Evolutionary conservation across 345 rosid species (phyloP).

Genomic region (Cardamine chenopodiifolia): DNA sequence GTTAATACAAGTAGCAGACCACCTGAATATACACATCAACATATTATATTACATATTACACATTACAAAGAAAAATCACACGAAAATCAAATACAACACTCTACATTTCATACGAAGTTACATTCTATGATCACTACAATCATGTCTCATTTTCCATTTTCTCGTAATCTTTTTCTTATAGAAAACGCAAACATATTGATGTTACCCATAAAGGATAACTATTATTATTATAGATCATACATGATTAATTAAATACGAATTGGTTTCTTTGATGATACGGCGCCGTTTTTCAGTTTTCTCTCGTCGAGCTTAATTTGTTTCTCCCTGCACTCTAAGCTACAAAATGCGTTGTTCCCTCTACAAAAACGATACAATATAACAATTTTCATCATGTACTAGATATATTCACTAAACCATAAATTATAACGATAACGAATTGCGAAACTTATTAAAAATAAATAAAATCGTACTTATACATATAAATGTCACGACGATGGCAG

Average conservation of each 20-base stretch:
- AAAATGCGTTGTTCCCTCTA: slow-evolving; percentile 91
- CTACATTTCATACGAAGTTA: neutral
- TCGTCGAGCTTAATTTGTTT: slow-evolving; percentile 70
- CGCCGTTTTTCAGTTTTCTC: slow-evolving; percentile 47
- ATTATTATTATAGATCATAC: neutral
- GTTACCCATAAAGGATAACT: neutral
- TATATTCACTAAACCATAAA: neutral
- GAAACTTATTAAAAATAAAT: neutral
- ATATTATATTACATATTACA: neutral
- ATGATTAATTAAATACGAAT: slow-evolving; percentile 7
- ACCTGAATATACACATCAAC: slow-evolving; percentile 31
- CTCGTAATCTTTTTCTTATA: neutral
- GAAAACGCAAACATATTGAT: slow-evolving; percentile 7
- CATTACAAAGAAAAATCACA: slow-evolving; percentile 11
- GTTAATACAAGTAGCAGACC: slow-evolving; percentile 9
- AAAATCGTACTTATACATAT: slow-evolving; percentile 70
- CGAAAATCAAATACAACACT: slow-evolving; percentile 6
- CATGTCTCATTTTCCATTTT: slow-evolving; percentile 11
- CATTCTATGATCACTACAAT: slow-evolving; percentile 21
- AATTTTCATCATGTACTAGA: neutral
- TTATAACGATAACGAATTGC: neutral
- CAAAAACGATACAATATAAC: slow-evolving; percentile 6
- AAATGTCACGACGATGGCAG: slow-evolving; percentile 59
- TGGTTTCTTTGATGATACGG: slow-evolving; percentile 22
- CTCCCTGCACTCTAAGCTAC: slow-evolving; percentile 87